Conservation (phyloP, 257 asterid species). For the Lantana camara region DNA sequence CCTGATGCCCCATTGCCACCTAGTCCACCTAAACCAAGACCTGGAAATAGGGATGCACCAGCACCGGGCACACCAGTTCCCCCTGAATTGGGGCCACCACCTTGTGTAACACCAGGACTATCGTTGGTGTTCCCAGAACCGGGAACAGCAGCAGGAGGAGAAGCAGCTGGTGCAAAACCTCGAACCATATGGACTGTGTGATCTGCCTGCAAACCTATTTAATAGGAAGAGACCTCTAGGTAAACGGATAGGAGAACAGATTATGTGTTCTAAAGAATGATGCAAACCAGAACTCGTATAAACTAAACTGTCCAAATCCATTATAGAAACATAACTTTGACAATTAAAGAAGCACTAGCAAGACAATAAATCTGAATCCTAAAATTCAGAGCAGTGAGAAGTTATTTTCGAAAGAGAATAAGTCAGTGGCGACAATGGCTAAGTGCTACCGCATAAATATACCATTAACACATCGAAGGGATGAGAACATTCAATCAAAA, state of each 20-base stretch:
- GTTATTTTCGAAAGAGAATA: too few species aligned
- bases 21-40: slow-evolving; percentile 47
- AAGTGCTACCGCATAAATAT: too few species aligned
- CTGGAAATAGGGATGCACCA: slow-evolving; percentile 54
- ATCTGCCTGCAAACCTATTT: slow-evolving; percentile 61
- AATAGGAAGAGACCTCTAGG: slow-evolving; percentile 15
- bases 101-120: slow-evolving; percentile 39
- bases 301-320: background rate
- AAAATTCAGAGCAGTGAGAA: background rate
- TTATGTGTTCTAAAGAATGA: background rate
- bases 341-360: background rate
- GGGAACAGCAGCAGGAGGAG: slow-evolving; percentile 39
- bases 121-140: slow-evolving; percentile 40
- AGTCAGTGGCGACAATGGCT: too few species aligned
- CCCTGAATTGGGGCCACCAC: slow-evolving; percentile 36
- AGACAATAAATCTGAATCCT: background rate
- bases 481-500: too few species aligned
- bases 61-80: slow-evolving; percentile 46
- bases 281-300: background rate
- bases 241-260: background rate
- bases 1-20: slow-evolving; percentile 55
- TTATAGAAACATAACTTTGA: slow-evolving; percentile 4
- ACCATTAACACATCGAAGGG: too few species aligned
- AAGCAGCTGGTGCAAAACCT: slow-evolving; percentile 54
- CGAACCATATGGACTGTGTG: slow-evolving; percentile 73